These are phyloP conservation scores for Opeltia flavorubescens DNA, from an alignment of 495 filamentous ascomycete genomes.

Conservation along the genomic window DNA sequence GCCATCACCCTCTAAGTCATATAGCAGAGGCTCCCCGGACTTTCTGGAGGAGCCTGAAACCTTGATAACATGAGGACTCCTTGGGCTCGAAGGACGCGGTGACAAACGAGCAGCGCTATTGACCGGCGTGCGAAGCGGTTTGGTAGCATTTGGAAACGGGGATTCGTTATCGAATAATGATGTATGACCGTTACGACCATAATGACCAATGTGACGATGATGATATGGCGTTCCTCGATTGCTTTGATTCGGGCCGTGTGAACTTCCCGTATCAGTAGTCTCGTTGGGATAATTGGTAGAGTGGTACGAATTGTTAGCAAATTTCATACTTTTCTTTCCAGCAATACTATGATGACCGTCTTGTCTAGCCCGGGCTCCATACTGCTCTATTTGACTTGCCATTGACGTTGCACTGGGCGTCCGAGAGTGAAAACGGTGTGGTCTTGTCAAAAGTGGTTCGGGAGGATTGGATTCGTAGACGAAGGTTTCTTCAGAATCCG, in stretches of 20 bases:
- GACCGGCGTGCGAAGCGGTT: constrained; percentile 20
- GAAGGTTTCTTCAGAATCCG: constrained; percentile 95
- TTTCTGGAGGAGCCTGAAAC: constrained; percentile 35
- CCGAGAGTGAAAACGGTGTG: constrained; percentile 75
- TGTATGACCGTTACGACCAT: constrained; percentile 53
- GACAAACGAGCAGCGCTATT: constrained; percentile 37
- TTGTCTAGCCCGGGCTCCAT: constrained; percentile 49
- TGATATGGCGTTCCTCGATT: constrained; percentile 45
- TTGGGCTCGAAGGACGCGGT: constrained; percentile 37
- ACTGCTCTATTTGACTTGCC: constrained; percentile 61
- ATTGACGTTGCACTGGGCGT: constrained; percentile 92
- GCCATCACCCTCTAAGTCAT: constrained; percentile 58
- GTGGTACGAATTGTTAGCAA: constrained; percentile 68
- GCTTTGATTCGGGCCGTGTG: constrained; percentile 40
- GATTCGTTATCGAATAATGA: constrained; percentile 69
- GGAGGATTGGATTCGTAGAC: constrained; percentile 98
- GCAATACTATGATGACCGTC: constrained; percentile 51
- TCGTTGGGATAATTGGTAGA: constrained; percentile 45
- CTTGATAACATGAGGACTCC: constrained; percentile 19
- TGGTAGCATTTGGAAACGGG: constrained; percentile 38
- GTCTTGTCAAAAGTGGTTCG: constrained; percentile 58
- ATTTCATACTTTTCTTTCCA: constrained; percentile 94
- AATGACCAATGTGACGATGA: constrained; percentile 64
- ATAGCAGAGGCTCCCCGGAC: constrained; percentile 40
- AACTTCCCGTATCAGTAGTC: constrained; percentile 29